phyloP scores from a whole-genome alignment of 2,329 filamentous ascomycete genomes.

The Aurifilum marmelostoma region DNA sequence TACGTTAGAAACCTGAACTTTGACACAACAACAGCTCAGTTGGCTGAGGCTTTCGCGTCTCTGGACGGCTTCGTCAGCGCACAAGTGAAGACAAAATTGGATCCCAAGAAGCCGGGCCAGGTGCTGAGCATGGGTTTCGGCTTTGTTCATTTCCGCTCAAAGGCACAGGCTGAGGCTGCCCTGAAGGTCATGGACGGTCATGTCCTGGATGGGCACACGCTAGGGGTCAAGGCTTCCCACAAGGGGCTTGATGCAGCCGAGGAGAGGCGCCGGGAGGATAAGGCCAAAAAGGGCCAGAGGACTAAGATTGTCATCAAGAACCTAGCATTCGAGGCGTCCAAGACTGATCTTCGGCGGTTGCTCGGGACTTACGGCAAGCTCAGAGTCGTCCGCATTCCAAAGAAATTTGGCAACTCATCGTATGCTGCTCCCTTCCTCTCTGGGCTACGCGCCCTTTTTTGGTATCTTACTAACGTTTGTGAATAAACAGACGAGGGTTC shows the following conservation, averaged over 20 bases:
- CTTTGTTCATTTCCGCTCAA: conserved; percentile 85
- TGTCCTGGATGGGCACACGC: conserved; percentile 82
- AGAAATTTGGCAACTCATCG: conserved; percentile 87
- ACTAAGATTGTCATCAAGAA: conserved; percentile 99
- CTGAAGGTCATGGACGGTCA: conserved; percentile 85
- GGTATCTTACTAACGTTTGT: conserved; percentile 14
- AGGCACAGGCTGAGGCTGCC: conserved; percentile 77
- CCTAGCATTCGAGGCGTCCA: conserved; percentile 90
- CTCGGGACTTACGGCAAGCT: conserved; percentile 92
- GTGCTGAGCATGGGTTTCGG: conserved; percentile 96
- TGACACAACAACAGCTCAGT: conserved; percentile 74
- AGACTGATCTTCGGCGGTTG: conserved; percentile 85
- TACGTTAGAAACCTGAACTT: conserved; percentile 97
- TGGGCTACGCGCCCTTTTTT: neutral
- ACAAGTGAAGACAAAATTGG: conserved; percentile 87
- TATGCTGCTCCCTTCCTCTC: conserved; percentile 17
- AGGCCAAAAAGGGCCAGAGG: conserved; percentile 75
- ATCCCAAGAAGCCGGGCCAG: conserved; percentile 88
- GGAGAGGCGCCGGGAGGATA: conserved; percentile 80
- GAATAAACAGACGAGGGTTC: conserved; percentile 68
- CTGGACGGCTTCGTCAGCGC: conserved; percentile 89
- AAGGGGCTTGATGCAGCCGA: conserved; percentile 86
- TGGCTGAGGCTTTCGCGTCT: conserved; percentile 77
- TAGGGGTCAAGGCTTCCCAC: conserved; percentile 85
- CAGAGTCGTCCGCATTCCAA: conserved; percentile 87